Evolutionary conservation across 805 yeast genomes (phyloP), one percentile per base, ranked within the genome.

Genomic region (Candida sanyiensis): DNA sequence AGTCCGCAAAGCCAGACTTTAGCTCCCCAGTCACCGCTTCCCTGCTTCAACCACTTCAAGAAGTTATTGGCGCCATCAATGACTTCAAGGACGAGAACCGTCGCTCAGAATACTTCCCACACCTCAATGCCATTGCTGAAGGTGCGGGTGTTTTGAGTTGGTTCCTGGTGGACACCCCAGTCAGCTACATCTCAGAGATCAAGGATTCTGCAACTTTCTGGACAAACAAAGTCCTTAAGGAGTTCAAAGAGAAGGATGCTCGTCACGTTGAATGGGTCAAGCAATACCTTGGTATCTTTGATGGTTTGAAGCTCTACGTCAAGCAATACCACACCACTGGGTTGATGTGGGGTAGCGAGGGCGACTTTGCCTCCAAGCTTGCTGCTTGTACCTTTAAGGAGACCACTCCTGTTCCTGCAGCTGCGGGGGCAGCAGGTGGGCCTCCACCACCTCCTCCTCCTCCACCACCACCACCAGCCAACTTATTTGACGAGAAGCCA

Each of bases 401-500:
- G n/a, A 55, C 69, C 10, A 43, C 63, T 10, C 43, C 65, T 2
- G 49, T 61, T 21, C 49, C 64, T 5, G 53, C 65, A 10, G 64
- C 72, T 7, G 60, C 95, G 3, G 93, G 95, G n/a, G 83, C 94
- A 17, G 77, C 90, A 9, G 67, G 78, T 38, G 73, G 82, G 29
- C 80, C 79, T 51, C 40, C 75, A 3, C 85, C 89, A 6, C 94
- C 95, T 13, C 97, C 97, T 2, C 95, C 95, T 3, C 95, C 95
- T n/a, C 97, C 97, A 3, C 95, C 95, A 2, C 95, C 95, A 4
- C 95, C 96, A 8, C 90, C 95, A 20, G 79, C 94, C 8, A 65
- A 79, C 40, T 67, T 83, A 26, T 84, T 77, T 54, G 57, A 48
- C 29, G 77, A 73, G 42, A 57, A 54, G 2, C 52, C 38, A 36